phyloP scores from a whole-genome alignment of 1,139 yeast species.

The Geotrichum australiense region DNA sequence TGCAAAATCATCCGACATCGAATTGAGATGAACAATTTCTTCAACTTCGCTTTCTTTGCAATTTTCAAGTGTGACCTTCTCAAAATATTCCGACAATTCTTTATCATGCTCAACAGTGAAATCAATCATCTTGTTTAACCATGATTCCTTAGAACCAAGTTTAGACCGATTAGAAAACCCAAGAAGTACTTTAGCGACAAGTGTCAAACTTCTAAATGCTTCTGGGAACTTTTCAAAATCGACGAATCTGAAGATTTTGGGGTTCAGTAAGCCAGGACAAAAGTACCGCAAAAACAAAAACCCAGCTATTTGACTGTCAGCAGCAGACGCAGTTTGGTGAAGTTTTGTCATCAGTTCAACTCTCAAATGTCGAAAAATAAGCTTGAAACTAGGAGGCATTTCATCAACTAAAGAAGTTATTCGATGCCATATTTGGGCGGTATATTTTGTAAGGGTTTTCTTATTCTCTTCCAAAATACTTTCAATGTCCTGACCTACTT shows the following conservation, averaged over 20 bases:
- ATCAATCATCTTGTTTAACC: conserved; percentile 60
- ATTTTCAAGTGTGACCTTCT: conserved; percentile 42
- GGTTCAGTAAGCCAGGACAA: conserved; percentile 88
- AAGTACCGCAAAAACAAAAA: conserved; percentile 78
- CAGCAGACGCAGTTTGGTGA: conserved; percentile 1
- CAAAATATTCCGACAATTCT: conserved; percentile 62
- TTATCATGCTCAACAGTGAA: conserved; percentile 54
- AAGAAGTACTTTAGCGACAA: conserved; percentile 74
- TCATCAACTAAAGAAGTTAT: conserved; percentile 67
- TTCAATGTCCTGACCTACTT: background rate
- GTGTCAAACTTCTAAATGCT: conserved; percentile 68
- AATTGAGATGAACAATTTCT: background rate
- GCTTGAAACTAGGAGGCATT: conserved; percentile 63
- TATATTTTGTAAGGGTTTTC: conserved; percentile 38
- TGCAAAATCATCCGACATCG: background rate
- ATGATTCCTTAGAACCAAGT: conserved; percentile 80
- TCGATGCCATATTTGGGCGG: conserved; percentile 63
- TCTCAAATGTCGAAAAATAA: conserved; percentile 31
- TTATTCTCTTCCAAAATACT: conserved; percentile 30
- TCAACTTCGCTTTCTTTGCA: background rate
- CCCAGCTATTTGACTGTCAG: conserved; percentile 59
- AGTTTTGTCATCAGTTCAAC: conserved; percentile 19
- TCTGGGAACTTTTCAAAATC: conserved; percentile 56
- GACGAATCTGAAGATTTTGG: conserved; percentile 71
- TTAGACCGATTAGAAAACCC: conserved; percentile 70